Conservation (phyloP, 352 stramenopile genomes). For the Phytophthora cajani region DNA sequence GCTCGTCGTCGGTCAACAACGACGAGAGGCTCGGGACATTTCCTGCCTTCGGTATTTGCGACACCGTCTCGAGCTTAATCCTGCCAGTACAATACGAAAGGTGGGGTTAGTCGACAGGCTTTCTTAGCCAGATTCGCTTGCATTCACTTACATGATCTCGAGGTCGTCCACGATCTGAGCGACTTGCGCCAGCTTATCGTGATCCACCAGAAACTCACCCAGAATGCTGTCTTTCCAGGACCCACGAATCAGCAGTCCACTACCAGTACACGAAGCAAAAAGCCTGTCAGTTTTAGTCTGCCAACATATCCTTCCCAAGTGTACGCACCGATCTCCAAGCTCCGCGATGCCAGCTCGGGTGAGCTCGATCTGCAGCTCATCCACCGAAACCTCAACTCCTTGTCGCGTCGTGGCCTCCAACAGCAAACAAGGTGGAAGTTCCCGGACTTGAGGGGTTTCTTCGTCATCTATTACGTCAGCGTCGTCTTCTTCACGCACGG, state of each 20-base stretch:
- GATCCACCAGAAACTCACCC: slow-evolving; percentile 40
- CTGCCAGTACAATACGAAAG: slow-evolving; percentile 28
- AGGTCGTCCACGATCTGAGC: slow-evolving; percentile 72
- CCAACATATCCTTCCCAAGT: background rate
- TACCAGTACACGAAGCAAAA: slow-evolving; percentile 21
- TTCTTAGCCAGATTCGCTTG: background rate
- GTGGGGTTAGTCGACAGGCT: background rate
- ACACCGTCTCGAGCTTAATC: slow-evolving; percentile 80
- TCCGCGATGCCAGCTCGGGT: slow-evolving; percentile 16
- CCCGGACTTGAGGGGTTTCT: slow-evolving; percentile 35
- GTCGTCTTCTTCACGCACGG: slow-evolving; percentile 14
- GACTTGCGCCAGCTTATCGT: slow-evolving; percentile 47
- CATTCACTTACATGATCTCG: slow-evolving; percentile 65
- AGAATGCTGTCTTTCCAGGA: slow-evolving; percentile 46
- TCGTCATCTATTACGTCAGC: slow-evolving; percentile 24
- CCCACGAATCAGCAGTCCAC: slow-evolving; percentile 61
- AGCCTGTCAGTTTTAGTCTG: background rate
- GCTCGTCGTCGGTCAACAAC: slow-evolving; percentile 65
- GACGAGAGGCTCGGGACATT: slow-evolving; percentile 77
- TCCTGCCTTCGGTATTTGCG: slow-evolving; percentile 42
- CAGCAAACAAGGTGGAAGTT: slow-evolving; percentile 48
- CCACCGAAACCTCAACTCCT: slow-evolving; percentile 59
- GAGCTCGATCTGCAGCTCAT: slow-evolving; percentile 75
- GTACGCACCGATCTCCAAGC: slow-evolving; percentile 57
- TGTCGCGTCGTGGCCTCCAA: slow-evolving; percentile 73